Base-by-base conservation (phyloP, 257 asterid species). In the Nicotiana knightiana region DNA sequence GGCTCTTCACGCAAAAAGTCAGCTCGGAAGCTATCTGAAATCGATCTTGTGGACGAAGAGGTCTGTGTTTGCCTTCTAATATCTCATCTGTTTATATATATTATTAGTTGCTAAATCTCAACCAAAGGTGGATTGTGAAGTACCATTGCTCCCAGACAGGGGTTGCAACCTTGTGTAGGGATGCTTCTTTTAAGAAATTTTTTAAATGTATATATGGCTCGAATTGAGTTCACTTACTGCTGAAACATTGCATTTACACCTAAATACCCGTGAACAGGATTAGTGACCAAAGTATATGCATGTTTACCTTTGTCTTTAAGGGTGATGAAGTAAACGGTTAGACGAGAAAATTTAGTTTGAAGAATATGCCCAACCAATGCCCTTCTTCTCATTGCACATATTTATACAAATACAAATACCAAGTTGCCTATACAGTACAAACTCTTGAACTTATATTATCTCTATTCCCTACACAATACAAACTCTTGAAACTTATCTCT, bases 11-110 rank as follows among this genome's bases (percentile, higher is more conserved):
- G 90, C 53, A 93, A 96, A 84, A 96, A 90, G 77, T 87, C 97
- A 2, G 90, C 88, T 6, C 92, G 90, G 58, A 94, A 93, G 84
- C 88, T 92, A 65, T 85, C 94, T 2, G 98, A 93, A 16, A 90
- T 93, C 62, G 81, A 91, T 64, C 82, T 92, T 30, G 98, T 90
- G 6, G 97, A 92, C 48, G 99, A 94, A 70, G 95, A 93, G 95
- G 98, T 96, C 57, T 53, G 66, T 76, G 79, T n/a, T 71, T 46
- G 4, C 21, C 9, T 3, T 5, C 9, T 33, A 9, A 1, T 16
- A 1, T 59, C 57, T 46, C 32, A 28, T 32, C 4, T 61, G 79
- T 77, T 9, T 55, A 1, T 39, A 24, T 21, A 1, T 39, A 24
- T 21, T 61, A 21, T 21, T 58, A 18, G 64, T 6, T 58, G 64